phyloP scores from a whole-genome alignment of 1,284 basidiomycete genomes.

The Apiotrichum porosum region DNA sequence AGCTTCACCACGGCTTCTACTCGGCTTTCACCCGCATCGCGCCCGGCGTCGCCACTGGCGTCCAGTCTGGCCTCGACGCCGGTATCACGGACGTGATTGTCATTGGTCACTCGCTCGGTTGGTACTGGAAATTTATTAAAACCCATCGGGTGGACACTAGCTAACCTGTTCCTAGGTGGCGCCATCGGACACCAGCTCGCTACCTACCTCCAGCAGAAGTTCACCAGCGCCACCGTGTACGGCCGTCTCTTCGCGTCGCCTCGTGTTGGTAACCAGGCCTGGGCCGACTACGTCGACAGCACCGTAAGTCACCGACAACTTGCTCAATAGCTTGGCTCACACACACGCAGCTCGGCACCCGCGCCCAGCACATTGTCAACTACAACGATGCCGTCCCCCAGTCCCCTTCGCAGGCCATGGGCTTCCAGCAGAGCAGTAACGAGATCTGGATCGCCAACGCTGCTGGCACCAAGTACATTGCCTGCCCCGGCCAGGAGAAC shows the following conservation, averaged over 20 bases:
- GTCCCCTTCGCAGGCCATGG: slow-evolving; percentile 11
- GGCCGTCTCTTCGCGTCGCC: slow-evolving; percentile 18
- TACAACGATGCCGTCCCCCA: slow-evolving; percentile 23
- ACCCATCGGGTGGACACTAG: slow-evolving; percentile 11
- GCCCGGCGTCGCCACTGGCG: slow-evolving; percentile 1
- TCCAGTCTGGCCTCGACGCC: slow-evolving; percentile 1
- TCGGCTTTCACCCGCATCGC: slow-evolving; percentile 19
- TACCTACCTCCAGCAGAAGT: slow-evolving; percentile 12
- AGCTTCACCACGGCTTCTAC: slow-evolving; percentile 23
- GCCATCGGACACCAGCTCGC: slow-evolving; percentile 15
- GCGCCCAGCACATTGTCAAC: slow-evolving; percentile 22
- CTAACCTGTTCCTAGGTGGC: slow-evolving; percentile 21
- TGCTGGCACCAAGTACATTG: not conserved
- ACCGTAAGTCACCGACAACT: slow-evolving; percentile 20
- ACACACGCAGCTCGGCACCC: slow-evolving; percentile 10
- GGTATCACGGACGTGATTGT: not conserved
- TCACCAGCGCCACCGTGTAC: slow-evolving; percentile 7
- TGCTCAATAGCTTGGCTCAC: too few species aligned
- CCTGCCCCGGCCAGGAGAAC: not conserved
- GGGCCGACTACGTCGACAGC: slow-evolving; percentile 22
- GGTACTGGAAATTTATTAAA: too few species aligned
- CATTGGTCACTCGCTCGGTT: slow-evolving; percentile 4
- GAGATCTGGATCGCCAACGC: not conserved
- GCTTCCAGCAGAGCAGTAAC: not conserved
- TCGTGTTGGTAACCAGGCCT: slow-evolving; percentile 20